These are phyloP conservation scores for Rhizophora mangle DNA, from an alignment of 345 rosid species.

Conservation along the genomic window DNA sequence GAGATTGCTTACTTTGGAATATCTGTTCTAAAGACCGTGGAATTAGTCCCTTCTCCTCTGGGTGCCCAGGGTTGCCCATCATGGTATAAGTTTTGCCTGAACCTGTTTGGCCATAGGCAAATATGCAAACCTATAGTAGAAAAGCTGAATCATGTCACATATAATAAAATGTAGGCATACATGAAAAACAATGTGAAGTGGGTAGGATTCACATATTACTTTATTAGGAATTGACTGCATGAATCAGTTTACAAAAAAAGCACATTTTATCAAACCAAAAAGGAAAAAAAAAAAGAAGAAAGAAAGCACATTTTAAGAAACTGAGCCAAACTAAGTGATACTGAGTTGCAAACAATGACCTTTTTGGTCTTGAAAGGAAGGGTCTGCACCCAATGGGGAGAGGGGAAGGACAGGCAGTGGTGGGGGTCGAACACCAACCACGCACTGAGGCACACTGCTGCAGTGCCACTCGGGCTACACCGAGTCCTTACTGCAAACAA, in stretches of 20 bases:
- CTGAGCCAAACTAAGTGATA: background rate
- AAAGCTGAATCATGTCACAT: conserved; percentile 12
- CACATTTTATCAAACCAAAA: background rate
- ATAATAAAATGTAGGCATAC: background rate
- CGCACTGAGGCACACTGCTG: background rate
- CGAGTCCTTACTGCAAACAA: too few relatives aligned
- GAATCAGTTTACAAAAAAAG: background rate
- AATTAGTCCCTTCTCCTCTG: conserved; percentile 70
- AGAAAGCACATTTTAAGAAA: background rate
- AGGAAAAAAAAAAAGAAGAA: background rate
- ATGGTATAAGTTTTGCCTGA: conserved; percentile 95
- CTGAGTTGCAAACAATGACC: background rate
- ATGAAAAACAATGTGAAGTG: background rate
- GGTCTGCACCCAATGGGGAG: too few relatives aligned
- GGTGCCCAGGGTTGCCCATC: conserved; percentile 91
- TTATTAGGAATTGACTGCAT: background rate
- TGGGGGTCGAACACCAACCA: background rate
- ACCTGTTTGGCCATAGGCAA: conserved; percentile 99
- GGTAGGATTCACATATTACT: background rate
- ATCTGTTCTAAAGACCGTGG: conserved; percentile 92
- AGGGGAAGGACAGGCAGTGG: too few relatives aligned
- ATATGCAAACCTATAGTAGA: conserved; percentile 74
- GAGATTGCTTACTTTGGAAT: conserved; percentile 84
- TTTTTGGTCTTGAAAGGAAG: too few relatives aligned
- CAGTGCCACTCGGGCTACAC: too few relatives aligned